Conservation (phyloP, 208 protist genomes). For the Trypanosoma lewisi region DNA sequence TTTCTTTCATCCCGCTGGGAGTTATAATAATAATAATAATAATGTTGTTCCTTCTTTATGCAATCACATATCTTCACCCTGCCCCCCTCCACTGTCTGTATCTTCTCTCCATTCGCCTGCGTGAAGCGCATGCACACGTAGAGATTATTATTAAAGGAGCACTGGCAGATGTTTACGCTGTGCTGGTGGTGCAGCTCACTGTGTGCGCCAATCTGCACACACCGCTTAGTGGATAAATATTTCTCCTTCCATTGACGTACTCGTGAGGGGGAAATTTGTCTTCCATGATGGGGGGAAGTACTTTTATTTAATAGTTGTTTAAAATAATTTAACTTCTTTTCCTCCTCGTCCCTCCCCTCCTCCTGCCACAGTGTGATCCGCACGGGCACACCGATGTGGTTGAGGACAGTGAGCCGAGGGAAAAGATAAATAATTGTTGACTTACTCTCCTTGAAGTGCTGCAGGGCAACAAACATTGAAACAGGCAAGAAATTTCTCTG, state of each 20-base stretch:
- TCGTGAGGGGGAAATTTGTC: no score
- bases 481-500: slow-evolving; percentile 25
- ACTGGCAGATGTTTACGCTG: slow-evolving; percentile 52
- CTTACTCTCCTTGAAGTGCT: slow-evolving; percentile 37
- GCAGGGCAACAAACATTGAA: slow-evolving; percentile 52
- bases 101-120: slow-evolving; percentile 58
- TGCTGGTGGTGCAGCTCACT: slow-evolving; percentile 52
- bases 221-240: no score
- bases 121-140: slow-evolving; percentile 51
- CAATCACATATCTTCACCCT: slow-evolving; percentile 30
- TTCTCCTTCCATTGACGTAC: no score
- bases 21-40: no score
- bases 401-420: slow-evolving; percentile 63
- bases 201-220: slow-evolving; percentile 56
- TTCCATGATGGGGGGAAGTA: no score
- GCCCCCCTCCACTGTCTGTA: slow-evolving; percentile 37
- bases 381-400: slow-evolving; percentile 71
- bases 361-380: slow-evolving; percentile 56
- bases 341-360: slow-evolving; percentile 16
- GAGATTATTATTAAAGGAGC: slow-evolving; percentile 54
- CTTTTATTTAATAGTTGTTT: no score
- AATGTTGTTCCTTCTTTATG: no score
- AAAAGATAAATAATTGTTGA: slow-evolving; percentile 57
- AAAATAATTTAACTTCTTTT: background rate
- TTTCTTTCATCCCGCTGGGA: no score